A percentile compares a stretch with the other conserved stretches of the same genome.
These are phyloP conservation scores for Astrephomene gubernaculifera DNA, from an alignment of 139 green algal genomes.

Conservation along the genomic window DNA sequence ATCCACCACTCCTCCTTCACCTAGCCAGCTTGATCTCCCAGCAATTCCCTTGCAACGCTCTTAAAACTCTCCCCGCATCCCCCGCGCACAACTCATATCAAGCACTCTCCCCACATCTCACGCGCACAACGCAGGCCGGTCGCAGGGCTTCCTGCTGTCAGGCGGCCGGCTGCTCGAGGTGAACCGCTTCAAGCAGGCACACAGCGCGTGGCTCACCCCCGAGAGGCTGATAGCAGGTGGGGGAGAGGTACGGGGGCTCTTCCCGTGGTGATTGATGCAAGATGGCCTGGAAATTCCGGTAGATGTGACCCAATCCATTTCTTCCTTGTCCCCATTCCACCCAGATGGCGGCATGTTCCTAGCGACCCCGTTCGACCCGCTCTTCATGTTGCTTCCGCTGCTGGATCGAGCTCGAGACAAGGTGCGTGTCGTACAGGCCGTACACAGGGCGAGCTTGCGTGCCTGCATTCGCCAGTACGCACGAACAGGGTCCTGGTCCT, in stretches of 20 bases:
- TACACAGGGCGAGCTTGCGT: not conserved
- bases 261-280: too few species aligned
- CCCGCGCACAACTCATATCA: too few species aligned
- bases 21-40: too few species aligned
- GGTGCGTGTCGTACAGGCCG: slow-evolving; percentile 19
- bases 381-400: slow-evolving; percentile 73
- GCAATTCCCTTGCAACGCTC: too few species aligned
- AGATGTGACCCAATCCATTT: too few species aligned
- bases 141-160: slow-evolving; percentile 14
- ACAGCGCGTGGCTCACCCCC: slow-evolving; percentile 33
- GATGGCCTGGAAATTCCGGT: too few species aligned
- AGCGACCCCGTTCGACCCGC: slow-evolving; percentile 61
- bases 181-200: slow-evolving; percentile 48
- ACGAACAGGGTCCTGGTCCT: too few species aligned
- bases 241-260: too few species aligned
- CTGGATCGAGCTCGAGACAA: slow-evolving; percentile 57
- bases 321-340: too few species aligned
- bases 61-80: too few species aligned
- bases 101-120: not conserved
- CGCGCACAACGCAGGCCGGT: not conserved
- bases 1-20: too few species aligned
- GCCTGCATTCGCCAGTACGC: too few species aligned
- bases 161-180: slow-evolving; percentile 4
- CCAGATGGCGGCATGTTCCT: slow-evolving; percentile 76
- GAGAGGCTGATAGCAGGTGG: slow-evolving; percentile 38